A percentile compares a stretch with the other conserved stretches of the same genome.
Conservation (phyloP, 441 rosid genomes). For the Dalechampia spathulata region DNA sequence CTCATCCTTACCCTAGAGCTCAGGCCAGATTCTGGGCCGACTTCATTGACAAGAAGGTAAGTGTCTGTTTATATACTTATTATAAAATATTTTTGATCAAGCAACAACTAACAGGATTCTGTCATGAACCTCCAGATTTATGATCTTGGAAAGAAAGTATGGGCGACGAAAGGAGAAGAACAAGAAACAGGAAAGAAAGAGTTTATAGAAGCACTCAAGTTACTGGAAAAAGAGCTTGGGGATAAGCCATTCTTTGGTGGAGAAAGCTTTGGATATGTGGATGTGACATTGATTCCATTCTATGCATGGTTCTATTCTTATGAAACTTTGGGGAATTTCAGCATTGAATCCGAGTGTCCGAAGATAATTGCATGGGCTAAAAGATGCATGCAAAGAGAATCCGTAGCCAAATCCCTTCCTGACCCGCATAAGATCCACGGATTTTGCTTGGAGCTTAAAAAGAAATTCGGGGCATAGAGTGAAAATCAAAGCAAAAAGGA, state of each 20-base stretch:
- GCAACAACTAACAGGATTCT: too few relatives aligned
- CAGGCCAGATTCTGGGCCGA: slow-evolving; percentile 28
- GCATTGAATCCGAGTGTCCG: slow-evolving; percentile 19
- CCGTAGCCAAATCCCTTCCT: slow-evolving; percentile 19
- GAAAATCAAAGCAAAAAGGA: too few relatives aligned
- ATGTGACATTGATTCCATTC: slow-evolving; percentile 18
- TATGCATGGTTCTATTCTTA: slow-evolving; percentile 23
- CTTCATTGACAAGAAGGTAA: slow-evolving; percentile 22
- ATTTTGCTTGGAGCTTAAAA: background rate
- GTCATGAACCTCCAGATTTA: background rate
- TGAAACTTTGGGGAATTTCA: slow-evolving; percentile 20
- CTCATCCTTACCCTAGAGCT: slow-evolving; percentile 18
- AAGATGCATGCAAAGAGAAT: slow-evolving; percentile 18
- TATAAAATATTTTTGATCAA: too few relatives aligned
- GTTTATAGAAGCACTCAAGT: slow-evolving; percentile 11
- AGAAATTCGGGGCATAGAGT: slow-evolving; percentile 1
- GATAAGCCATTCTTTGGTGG: slow-evolving; percentile 22
- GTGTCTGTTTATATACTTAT: too few relatives aligned
- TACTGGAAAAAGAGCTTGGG: slow-evolving; percentile 20
- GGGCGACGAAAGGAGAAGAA: slow-evolving; percentile 21
- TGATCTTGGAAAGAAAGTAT: slow-evolving; percentile 12
- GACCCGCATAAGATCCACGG: slow-evolving; percentile 10
- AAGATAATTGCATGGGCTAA: slow-evolving; percentile 20
- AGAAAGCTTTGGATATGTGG: slow-evolving; percentile 20
- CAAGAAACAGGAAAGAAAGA: slow-evolving; percentile 20